These are phyloP conservation scores for Rubia yunnanensis DNA, from an alignment of 257 asterid genomes.

Conservation along the genomic window DNA sequence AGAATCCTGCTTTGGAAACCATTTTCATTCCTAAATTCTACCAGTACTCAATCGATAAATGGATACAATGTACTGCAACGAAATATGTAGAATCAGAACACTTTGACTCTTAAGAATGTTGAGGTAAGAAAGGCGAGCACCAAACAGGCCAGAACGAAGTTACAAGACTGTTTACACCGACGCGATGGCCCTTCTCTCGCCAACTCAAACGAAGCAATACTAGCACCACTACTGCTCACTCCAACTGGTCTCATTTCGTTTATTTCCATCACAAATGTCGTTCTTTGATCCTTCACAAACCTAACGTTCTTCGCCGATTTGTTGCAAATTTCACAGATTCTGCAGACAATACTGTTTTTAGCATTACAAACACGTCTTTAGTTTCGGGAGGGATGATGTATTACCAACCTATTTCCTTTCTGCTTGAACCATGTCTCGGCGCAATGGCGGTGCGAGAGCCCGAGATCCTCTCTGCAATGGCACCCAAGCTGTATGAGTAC, in stretches of 20 bases:
- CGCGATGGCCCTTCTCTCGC: slow-evolving; percentile 10
- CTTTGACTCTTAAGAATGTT: slow-evolving; percentile 25
- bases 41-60: too few relatives aligned
- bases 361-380: not conserved
- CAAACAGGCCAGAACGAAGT: slow-evolving; percentile 31
- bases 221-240: not conserved
- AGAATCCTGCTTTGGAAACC: not conserved
- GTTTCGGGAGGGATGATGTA: not conserved
- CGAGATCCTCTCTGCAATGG: slow-evolving; percentile 41
- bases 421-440: slow-evolving; percentile 47
- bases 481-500: slow-evolving; percentile 40
- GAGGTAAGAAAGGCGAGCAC: slow-evolving; percentile 33
- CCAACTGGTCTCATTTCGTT: slow-evolving; percentile 24
- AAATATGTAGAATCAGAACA: slow-evolving; percentile 1
- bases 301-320: slow-evolving; percentile 27
- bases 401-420: slow-evolving; percentile 36
- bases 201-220: slow-evolving; percentile 9
- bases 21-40: not conserved
- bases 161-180: slow-evolving; percentile 29
- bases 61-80: too few relatives aligned
- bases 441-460: slow-evolving; percentile 34
- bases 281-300: slow-evolving; percentile 8
- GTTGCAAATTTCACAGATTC: slow-evolving; percentile 52
- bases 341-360: slow-evolving; percentile 10
- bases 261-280: slow-evolving; percentile 24